Evolutionary conservation across 768 basidiomycete species (phyloP).

Genomic region (Pholiota conissans): DNA sequence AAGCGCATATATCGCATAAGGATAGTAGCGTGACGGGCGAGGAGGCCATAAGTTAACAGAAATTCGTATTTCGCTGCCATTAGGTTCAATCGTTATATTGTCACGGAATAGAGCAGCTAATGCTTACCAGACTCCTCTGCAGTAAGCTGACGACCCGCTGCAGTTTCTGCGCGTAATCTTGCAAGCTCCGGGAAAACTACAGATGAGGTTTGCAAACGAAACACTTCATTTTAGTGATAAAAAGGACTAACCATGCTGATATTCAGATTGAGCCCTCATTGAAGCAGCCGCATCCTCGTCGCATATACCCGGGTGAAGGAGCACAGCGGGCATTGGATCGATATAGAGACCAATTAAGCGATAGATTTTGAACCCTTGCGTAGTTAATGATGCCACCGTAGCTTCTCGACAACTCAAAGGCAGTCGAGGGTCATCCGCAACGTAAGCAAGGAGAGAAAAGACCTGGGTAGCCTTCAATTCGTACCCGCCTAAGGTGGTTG

Average conservation of each 20-base stretch:
- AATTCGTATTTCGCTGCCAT: neutral
- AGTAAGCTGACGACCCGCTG: too few relatives aligned
- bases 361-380: neutral
- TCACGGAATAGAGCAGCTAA: too few relatives aligned
- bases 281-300: neutral
- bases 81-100: neutral
- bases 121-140: too few relatives aligned
- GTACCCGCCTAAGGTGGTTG: neutral
- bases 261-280: too few relatives aligned
- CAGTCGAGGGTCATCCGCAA: conserved; percentile 4
- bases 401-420: neutral
- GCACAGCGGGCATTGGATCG: neutral
- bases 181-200: too few relatives aligned
- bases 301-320: neutral
- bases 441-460: conserved; percentile 1
- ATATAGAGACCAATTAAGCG: neutral
- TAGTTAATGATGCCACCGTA: neutral
- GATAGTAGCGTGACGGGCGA: neutral
- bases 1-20: neutral
- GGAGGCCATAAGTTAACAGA: neutral
- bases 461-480: neutral
- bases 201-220: too few relatives aligned
- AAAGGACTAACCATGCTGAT: neutral
- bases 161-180: too few relatives aligned
- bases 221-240: neutral